These are phyloP conservation scores for Blastomyces gilchristii DNA, from an alignment of 2,329 filamentous ascomycete species.

Conservation along the genomic window DNA sequence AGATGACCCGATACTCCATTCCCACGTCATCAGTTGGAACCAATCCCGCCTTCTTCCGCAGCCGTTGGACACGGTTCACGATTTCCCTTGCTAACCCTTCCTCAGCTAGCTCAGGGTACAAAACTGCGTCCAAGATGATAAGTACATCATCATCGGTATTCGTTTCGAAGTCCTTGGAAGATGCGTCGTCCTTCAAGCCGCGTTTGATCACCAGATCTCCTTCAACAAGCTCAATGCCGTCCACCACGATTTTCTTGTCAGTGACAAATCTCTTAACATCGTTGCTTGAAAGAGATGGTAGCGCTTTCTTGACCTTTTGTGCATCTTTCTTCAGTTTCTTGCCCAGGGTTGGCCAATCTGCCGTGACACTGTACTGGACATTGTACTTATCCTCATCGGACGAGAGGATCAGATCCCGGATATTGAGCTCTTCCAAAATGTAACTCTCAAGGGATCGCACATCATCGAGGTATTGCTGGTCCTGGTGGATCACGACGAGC, in stretches of 20 bases:
- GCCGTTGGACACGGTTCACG: slow-evolving; percentile 80
- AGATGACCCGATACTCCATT: slow-evolving; percentile 80
- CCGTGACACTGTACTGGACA: slow-evolving; percentile 79
- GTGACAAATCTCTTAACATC: slow-evolving; percentile 70
- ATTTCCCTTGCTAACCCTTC: slow-evolving; percentile 88
- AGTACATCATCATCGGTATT: slow-evolving; percentile 85
- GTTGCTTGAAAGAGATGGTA: slow-evolving; percentile 66
- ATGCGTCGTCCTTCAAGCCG: slow-evolving; percentile 61
- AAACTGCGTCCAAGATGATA: slow-evolving; percentile 72
- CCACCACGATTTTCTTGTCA: slow-evolving; percentile 65
- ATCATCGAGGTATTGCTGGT: slow-evolving; percentile 74
- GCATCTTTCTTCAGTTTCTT: slow-evolving; percentile 98
- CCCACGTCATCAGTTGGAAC: slow-evolving; percentile 87
- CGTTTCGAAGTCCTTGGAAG: slow-evolving; percentile 66
- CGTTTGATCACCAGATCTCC: slow-evolving; percentile 78
- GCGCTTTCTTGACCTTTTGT: slow-evolving; percentile 77
- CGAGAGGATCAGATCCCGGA: slow-evolving; percentile 73
- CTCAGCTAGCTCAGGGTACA: slow-evolving; percentile 75
- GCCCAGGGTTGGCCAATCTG: slow-evolving; percentile 87
- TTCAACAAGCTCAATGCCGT: slow-evolving; percentile 70
- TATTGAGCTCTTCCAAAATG: slow-evolving; percentile 82
- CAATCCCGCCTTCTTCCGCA: slow-evolving; percentile 88
- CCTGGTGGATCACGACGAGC: slow-evolving; percentile 76
- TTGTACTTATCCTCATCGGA: slow-evolving; percentile 84
- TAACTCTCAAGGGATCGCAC: slow-evolving; percentile 78